These are phyloP conservation scores for Eucalyptus marginata DNA, from an alignment of 345 rosid genomes.

Conservation along the genomic window DNA sequence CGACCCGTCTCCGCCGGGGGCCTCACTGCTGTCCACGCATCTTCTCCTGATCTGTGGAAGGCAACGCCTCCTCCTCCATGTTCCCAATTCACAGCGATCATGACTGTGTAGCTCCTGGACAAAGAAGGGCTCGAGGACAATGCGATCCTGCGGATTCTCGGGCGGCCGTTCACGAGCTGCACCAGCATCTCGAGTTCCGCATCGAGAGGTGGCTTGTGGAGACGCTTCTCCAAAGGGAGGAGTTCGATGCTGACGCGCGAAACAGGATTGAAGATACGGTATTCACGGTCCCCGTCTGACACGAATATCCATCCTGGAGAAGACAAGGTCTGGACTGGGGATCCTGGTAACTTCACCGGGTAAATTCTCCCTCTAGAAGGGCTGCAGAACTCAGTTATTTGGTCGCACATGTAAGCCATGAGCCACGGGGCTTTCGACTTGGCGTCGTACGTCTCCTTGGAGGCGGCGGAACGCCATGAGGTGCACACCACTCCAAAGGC, in stretches of 20 bases:
- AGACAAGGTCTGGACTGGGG: not conserved
- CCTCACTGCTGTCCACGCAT: not conserved
- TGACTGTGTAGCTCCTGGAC: not conserved
- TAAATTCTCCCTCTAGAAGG: not conserved
- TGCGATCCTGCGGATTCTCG: not conserved
- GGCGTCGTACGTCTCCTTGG: not conserved
- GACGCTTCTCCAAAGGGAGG: not conserved
- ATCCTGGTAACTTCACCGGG: not conserved
- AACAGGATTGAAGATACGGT: not conserved
- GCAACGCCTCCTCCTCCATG: too few species aligned
- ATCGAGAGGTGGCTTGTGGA: too few species aligned
- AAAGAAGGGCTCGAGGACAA: not conserved
- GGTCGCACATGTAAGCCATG: not conserved
- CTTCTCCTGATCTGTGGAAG: not conserved
- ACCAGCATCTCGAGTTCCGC: too few species aligned
- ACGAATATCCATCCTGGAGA: not conserved
- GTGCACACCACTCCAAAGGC: not conserved
- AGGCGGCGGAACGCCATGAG: not conserved
- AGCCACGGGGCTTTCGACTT: not conserved
- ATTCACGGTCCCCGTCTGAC: not conserved
- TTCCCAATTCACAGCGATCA: not conserved
- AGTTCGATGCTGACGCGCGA: not conserved
- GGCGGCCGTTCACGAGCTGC: not conserved
- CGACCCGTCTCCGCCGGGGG: too few species aligned
- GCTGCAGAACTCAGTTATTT: not conserved